These are phyloP conservation scores for Melampsora americana DNA, from an alignment of 1,284 basidiomycete species.

Conservation along the genomic window DNA sequence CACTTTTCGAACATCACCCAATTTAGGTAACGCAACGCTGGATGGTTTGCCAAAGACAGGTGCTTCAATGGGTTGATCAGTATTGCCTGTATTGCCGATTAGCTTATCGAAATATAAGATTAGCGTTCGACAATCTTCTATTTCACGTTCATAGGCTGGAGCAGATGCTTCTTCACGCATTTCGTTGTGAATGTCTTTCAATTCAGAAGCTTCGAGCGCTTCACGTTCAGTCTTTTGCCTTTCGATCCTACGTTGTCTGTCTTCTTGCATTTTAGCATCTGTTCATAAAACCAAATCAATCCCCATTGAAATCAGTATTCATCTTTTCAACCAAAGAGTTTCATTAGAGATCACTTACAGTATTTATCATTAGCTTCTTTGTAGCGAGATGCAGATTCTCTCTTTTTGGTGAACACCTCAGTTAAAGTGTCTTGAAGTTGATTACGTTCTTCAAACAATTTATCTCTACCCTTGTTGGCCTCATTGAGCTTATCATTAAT, in stretches of 20 bases:
- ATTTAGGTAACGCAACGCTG: constrained; percentile 53
- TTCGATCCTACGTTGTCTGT: constrained; percentile 78
- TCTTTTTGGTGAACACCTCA: constrained; percentile 71
- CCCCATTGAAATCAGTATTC: constrained; percentile 48
- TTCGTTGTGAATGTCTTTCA: constrained; percentile 72
- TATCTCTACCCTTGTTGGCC: constrained; percentile 73
- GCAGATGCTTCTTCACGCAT: constrained; percentile 84
- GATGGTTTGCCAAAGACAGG: constrained; percentile 55
- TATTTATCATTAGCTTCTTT: constrained; percentile 72
- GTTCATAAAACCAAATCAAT: constrained; percentile 57
- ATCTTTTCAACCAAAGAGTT: constrained; percentile 46
- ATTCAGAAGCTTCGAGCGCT: constrained; percentile 76
- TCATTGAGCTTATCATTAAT: constrained; percentile 84
- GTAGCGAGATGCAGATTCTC: constrained; percentile 68
- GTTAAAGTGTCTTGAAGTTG: constrained; percentile 63
- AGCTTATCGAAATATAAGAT: constrained; percentile 79
- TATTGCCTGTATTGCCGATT: constrained; percentile 56
- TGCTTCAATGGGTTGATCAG: constrained; percentile 57
- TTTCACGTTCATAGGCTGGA: constrained; percentile 87
- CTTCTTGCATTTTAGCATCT: constrained; percentile 56
- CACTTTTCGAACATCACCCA: constrained; percentile 72
- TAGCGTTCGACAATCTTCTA: constrained; percentile 93
- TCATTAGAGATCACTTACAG: constrained; percentile 46
- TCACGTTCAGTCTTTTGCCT: constrained; percentile 73
- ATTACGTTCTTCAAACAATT: constrained; percentile 84